These are phyloP conservation scores for Myxozyma lipomycoides DNA, from an alignment of 805 yeast genomes.

Conservation along the genomic window DNA sequence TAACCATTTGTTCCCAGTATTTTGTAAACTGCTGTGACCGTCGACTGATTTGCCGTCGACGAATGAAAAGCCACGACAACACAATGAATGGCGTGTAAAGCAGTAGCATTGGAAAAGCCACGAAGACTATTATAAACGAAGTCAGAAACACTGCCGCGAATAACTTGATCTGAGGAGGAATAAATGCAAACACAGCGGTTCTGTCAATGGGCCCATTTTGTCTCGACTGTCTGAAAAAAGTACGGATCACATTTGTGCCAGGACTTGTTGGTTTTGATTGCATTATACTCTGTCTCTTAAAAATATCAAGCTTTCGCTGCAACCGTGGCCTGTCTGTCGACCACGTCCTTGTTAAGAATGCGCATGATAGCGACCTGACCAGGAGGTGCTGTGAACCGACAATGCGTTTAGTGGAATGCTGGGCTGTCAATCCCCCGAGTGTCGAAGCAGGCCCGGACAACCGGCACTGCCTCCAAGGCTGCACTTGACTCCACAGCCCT, in stretches of 20 bases:
- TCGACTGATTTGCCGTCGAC: slow-evolving; percentile 9
- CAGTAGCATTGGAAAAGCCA: slow-evolving; percentile 12
- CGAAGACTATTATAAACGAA: slow-evolving; percentile 10
- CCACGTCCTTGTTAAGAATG: too few relatives aligned
- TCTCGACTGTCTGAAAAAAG: neutral
- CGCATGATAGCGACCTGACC: too few relatives aligned
- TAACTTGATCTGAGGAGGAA: slow-evolving; percentile 17
- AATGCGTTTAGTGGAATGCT: too few relatives aligned
- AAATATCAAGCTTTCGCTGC: too few relatives aligned
- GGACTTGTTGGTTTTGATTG: too few relatives aligned
- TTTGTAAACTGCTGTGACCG: slow-evolving; percentile 16
- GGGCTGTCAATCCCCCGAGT: too few relatives aligned
- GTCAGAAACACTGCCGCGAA: slow-evolving; percentile 11
- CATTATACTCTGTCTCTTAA: too few relatives aligned
- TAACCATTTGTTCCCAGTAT: slow-evolving; percentile 14
- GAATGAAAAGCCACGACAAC: slow-evolving; percentile 9
- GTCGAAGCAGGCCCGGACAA: too few relatives aligned
- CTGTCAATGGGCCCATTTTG: neutral
- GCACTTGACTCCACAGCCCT: too few relatives aligned
- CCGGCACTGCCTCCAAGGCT: too few relatives aligned
- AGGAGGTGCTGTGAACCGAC: too few relatives aligned
- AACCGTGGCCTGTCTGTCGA: too few relatives aligned
- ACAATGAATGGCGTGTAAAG: slow-evolving; percentile 16
- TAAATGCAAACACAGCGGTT: slow-evolving; percentile 1
- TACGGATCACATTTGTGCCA: neutral